A percentile compares a stretch with the other conserved stretches of the same genome.
These are phyloP conservation scores for Alliaria petiolata DNA, from an alignment of 345 rosid species.

Conservation along the genomic window DNA sequence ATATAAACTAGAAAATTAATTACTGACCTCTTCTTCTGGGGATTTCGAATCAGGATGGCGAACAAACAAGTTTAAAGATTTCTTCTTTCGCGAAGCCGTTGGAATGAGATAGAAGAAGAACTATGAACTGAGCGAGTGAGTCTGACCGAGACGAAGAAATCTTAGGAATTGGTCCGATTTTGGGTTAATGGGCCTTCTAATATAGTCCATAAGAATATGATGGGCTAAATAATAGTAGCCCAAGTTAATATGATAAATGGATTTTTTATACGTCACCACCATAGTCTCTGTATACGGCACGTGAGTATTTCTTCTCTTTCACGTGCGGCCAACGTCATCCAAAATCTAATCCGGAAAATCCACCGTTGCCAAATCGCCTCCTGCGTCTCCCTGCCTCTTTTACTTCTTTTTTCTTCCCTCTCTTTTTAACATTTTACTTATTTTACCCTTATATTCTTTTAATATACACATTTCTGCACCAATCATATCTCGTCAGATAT, in stretches of 20 bases:
- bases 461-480: neutral
- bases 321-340: slow-evolving; percentile 29
- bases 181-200: neutral
- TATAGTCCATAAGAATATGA: neutral
- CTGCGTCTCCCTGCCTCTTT: neutral
- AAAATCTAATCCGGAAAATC: slow-evolving; percentile 35
- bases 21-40: slow-evolving; percentile 13
- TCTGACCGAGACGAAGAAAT: neutral
- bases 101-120: slow-evolving; percentile 28
- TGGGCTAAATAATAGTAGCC: neutral
- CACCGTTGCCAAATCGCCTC: slow-evolving; percentile 14
- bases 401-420: neutral
- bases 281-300: neutral
- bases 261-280: neutral
- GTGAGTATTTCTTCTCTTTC: neutral
- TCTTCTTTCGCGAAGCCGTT: neutral
- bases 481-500: neutral
- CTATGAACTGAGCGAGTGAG: neutral
- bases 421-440: neutral
- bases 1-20: neutral
- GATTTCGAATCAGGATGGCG: neutral
- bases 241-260: neutral
- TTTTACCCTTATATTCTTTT: neutral
- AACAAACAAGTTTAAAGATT: neutral
- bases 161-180: neutral